Percentiles rank a stretch among this genome's conserved stretches.
Evolutionary conservation across 257 asterid genomes (phyloP).

Genomic region (Przewalskia tangutica): DNA sequence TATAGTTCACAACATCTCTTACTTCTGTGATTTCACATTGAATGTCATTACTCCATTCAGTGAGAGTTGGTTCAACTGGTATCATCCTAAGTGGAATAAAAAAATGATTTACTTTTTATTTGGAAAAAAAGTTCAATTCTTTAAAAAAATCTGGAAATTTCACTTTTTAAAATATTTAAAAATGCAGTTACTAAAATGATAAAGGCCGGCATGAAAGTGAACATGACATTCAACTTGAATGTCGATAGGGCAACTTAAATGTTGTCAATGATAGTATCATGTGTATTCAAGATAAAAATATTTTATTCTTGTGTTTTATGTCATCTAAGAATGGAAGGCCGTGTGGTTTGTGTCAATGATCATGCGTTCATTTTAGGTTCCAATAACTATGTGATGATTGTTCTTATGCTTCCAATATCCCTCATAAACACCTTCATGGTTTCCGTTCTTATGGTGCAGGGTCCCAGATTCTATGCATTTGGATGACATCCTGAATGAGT

Average conservation of each 20-base stretch:
- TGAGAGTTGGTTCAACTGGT: neutral
- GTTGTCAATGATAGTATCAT: neutral
- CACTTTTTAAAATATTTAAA: neutral
- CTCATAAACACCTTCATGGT: neutral
- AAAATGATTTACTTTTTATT: neutral
- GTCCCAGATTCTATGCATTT: constrained; percentile 76
- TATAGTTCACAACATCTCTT: neutral
- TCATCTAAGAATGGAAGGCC: neutral
- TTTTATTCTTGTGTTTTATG: neutral
- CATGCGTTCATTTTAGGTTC: neutral
- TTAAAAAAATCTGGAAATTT: neutral
- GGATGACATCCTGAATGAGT: constrained; percentile 88
- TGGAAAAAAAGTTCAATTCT: neutral
- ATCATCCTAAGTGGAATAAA: neutral
- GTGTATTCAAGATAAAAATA: neutral
- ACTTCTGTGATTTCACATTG: neutral
- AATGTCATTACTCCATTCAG: neutral
- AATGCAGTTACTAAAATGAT: neutral
- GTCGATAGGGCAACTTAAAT: neutral
- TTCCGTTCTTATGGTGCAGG: constrained; percentile 22
- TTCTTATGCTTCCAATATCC: neutral
- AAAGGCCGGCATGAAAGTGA: neutral
- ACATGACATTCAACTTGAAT: neutral
- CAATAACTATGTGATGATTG: neutral
- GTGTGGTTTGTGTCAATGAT: neutral